These are phyloP conservation scores for Croton laevigatus DNA, from an alignment of 441 rosid species.

Conservation along the genomic window DNA sequence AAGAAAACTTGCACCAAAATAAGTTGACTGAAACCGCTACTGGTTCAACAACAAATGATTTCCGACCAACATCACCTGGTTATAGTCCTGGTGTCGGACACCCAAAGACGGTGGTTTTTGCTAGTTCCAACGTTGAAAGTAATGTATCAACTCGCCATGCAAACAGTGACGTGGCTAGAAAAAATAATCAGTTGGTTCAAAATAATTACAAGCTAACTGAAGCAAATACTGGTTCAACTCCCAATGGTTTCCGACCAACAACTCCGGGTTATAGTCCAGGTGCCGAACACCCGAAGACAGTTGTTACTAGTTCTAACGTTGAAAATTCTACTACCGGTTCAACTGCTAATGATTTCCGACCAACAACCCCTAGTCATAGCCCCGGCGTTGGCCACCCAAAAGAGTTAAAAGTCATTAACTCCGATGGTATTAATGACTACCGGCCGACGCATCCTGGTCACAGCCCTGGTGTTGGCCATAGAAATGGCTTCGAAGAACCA, in stretches of 20 bases:
- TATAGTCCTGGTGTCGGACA: background rate
- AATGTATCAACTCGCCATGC: too few species aligned
- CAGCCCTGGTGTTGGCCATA: constrained; percentile 34
- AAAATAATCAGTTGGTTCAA: too few species aligned
- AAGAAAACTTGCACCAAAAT: too few species aligned
- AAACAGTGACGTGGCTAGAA: too few species aligned
- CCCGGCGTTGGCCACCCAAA: constrained; percentile 1
- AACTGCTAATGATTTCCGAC: constrained; percentile 5
- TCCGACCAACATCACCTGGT: constrained; percentile 30
- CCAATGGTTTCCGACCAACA: constrained; percentile 20
- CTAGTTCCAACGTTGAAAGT: background rate
- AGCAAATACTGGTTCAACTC: too few species aligned
- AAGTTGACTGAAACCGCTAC: background rate
- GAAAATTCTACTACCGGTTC: background rate
- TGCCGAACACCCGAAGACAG: constrained; percentile 19
- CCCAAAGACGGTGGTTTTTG: background rate
- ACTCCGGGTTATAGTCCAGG: constrained; percentile 46
- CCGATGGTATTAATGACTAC: constrained; percentile 26
- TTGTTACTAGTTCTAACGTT: background rate
- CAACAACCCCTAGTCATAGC: background rate
- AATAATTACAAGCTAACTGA: too few species aligned
- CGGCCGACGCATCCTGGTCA: constrained; percentile 44
- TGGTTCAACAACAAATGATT: constrained; percentile 18
- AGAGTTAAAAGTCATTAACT: background rate
- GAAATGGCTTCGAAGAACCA: constrained; percentile 1